phyloP scores from a whole-genome alignment of 1,284 basidiomycete genomes.

The Naganishia albida region DNA sequence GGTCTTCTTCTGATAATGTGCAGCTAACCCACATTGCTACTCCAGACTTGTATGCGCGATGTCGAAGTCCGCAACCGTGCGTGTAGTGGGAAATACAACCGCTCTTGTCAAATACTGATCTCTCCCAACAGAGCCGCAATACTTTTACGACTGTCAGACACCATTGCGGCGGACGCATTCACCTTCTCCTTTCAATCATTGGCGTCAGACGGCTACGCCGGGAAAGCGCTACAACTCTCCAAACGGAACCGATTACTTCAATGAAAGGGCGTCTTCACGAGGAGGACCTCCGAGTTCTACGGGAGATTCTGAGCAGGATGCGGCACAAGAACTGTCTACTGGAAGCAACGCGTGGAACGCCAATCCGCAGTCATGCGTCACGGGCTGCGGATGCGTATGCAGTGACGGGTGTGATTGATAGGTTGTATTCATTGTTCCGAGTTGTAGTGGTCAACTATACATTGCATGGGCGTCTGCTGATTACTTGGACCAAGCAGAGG shows the following conservation, averaged over 20 bases:
- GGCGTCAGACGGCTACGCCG: constrained; percentile 15
- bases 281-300: constrained; percentile 6
- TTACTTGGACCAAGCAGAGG: constrained; percentile 67
- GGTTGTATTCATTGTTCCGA: background rate
- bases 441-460: background rate
- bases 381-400: constrained; percentile 19
- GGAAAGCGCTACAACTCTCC: constrained; percentile 23
- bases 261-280: background rate
- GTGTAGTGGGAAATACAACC: no score
- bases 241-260: constrained; percentile 2
- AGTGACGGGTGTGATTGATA: background rate
- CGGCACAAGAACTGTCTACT: background rate
- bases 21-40: background rate
- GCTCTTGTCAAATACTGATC: no score
- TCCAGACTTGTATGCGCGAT: constrained; percentile 21
- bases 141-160: constrained; percentile 5
- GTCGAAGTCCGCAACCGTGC: constrained; percentile 23
- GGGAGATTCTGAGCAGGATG: constrained; percentile 16
- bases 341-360: constrained; percentile 8
- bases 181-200: constrained; percentile 19
- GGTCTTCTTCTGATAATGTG: background rate
- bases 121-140: constrained; percentile 3
- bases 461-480: background rate
- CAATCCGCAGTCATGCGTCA: constrained; percentile 23
- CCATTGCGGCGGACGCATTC: constrained; percentile 7